These are phyloP conservation scores for Hansenula lynferdii DNA, from an alignment of 1,139 yeast genomes.

Conservation along the genomic window DNA sequence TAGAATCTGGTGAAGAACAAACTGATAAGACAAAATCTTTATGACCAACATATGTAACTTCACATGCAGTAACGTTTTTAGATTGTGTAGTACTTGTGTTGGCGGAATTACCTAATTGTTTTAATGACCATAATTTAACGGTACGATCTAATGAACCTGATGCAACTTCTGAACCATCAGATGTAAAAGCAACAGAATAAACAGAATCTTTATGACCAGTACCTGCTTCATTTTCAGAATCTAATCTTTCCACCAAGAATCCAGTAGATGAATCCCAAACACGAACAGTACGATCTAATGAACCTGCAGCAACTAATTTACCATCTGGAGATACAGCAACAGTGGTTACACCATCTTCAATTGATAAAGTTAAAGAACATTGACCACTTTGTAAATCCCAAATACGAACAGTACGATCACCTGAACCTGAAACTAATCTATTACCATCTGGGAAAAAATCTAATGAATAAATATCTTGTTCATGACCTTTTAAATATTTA, in stretches of 20 bases:
- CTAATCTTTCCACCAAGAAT: conserved; percentile 86
- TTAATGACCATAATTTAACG: conserved; percentile 90
- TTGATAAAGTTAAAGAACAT: conserved; percentile 82
- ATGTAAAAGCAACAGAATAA: conserved; percentile 90
- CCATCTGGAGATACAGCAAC: conserved; percentile 98
- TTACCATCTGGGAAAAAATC: conserved; percentile 96
- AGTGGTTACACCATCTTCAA: conserved; percentile 97
- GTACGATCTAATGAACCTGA: conserved; percentile 96
- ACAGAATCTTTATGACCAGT: conserved; percentile 98
- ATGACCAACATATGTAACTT: conserved; percentile 92
- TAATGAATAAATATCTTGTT: conserved; percentile 94
- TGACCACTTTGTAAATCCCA: conserved; percentile 95
- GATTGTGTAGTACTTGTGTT: conserved; percentile 35
- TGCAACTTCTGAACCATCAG: conserved; percentile 88
- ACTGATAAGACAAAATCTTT: conserved; percentile 94
- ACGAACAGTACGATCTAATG: conserved; percentile 90
- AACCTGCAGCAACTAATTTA: conserved; percentile 91
- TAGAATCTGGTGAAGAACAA: conserved; percentile 91
- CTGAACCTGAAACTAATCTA: conserved; percentile 92
- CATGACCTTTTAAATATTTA: conserved; percentile 89
- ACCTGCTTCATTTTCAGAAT: conserved; percentile 79
- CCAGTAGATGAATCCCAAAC: conserved; percentile 98
- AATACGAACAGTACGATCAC: conserved; percentile 93
- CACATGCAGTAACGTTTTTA: conserved; percentile 54
- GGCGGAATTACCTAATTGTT: conserved; percentile 38